These are phyloP conservation scores for Tetrapisispora phaffii DNA, from an alignment of 805 yeast species.

Conservation along the genomic window DNA sequence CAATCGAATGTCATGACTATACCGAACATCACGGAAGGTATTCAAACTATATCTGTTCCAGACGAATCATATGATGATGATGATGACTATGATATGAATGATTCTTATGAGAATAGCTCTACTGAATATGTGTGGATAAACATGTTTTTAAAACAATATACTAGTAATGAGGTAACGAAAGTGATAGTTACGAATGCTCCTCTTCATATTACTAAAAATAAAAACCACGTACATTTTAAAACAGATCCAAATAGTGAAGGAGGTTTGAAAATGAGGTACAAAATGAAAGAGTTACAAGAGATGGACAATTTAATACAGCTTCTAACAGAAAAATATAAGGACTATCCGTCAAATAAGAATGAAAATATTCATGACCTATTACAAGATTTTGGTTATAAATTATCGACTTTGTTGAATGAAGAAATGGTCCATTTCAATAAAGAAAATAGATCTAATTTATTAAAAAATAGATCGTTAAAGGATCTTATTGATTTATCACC, in stretches of 20 bases:
- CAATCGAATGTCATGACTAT: constrained; percentile 12
- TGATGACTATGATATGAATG: background rate
- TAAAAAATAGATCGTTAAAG: constrained; percentile 5
- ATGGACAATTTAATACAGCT: background rate
- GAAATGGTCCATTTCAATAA: constrained; percentile 8
- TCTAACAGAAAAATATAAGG: background rate
- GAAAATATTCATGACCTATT: constrained; percentile 11
- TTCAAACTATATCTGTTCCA: constrained; percentile 4
- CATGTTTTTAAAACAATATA: constrained; percentile 4
- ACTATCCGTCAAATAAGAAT: background rate
- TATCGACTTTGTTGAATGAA: constrained; percentile 19
- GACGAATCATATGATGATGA: background rate
- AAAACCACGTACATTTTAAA: constrained; percentile 1
- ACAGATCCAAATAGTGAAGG: background rate
- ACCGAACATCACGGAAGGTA: constrained; percentile 8
- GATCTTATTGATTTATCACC: constrained; percentile 9
- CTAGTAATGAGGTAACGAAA: background rate
- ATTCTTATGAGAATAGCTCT: background rate
- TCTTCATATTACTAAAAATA: background rate
- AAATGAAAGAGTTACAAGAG: background rate
- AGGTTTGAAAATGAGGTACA: background rate
- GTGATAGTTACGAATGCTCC: background rate
- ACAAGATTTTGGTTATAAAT: constrained; percentile 21
- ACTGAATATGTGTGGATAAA: background rate
- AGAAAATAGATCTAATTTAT: background rate